These are phyloP conservation scores for Apostasia shenzhenica DNA, from an alignment of 106 monocot genomes.

Conservation along the genomic window DNA sequence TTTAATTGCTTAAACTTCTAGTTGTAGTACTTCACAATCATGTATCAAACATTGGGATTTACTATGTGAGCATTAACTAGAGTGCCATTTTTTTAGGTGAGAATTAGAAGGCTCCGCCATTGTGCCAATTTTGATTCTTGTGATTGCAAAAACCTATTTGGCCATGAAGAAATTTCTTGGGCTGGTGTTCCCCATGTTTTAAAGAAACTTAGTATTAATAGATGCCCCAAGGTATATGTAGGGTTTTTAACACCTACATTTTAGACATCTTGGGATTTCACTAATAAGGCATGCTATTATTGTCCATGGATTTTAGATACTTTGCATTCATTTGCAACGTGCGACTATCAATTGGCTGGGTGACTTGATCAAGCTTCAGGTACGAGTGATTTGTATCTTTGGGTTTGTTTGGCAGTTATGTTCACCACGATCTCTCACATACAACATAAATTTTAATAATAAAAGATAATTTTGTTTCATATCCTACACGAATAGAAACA, in stretches of 20 bases:
- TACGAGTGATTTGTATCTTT: slow-evolving; percentile 7
- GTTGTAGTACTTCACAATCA: not conserved
- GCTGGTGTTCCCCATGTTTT: slow-evolving; percentile 40
- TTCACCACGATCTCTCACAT: no score
- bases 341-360: slow-evolving; percentile 53
- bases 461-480: not conserved
- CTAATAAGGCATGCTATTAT: not conserved
- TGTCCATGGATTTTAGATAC: slow-evolving; percentile 40
- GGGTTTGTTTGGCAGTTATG: no score
- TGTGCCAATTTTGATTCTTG: slow-evolving; percentile 73
- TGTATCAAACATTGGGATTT: not conserved
- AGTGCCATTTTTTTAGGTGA: slow-evolving; percentile 29
- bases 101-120: slow-evolving; percentile 32
- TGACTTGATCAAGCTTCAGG: slow-evolving; percentile 71
- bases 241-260: not conserved
- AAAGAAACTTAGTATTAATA: slow-evolving; percentile 56
- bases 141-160: slow-evolving; percentile 52
- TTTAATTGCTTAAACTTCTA: not conserved
- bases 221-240: slow-evolving; percentile 57
- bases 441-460: no score
- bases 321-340: slow-evolving; percentile 90
- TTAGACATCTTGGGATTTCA: not conserved
- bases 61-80: slow-evolving; percentile 1
- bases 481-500: no score
- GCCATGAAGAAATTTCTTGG: slow-evolving; percentile 37